Base-by-base conservation (phyloP, 176 grass and related monocot species). In the Musa schizocarpa region DNA sequence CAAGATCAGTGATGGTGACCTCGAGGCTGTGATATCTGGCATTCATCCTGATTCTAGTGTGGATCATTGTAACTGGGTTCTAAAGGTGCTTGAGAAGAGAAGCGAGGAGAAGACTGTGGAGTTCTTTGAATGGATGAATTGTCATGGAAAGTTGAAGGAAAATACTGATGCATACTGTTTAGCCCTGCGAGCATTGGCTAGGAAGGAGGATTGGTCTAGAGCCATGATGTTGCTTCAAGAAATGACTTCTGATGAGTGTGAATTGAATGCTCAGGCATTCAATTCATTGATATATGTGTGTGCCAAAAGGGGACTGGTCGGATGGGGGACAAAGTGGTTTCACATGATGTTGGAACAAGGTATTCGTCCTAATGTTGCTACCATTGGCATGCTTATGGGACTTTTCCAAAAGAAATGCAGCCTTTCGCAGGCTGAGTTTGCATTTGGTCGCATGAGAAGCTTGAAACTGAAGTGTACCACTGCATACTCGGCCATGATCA, bases 271-370 rank as follows among this genome's bases (percentile, higher is more conserved):
- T 81, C 84, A 67, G 72, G 78, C 83, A 29, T 98, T 87, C 72
- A 93, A 98, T 51, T 85, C 84, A 0, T 78, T 98, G 9, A 91
- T 98, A 67, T 98, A 90, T 89, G 83, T 91, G 26, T 98, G 94
- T 67, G 81, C 88, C 9, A 98, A 93, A 76, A 83, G 90, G 73
- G 89, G 82, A 54, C 85, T 91, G 80, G 79, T 66, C 82, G 63
- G 86, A 27, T 93, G 90, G 88, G 94, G 86, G 76, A 86, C 87
- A 17, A 98, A 89, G 79, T 98, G 94, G 94, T 91, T 90, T 67
- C 72, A 43, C 52, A 78, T 81, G 61, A 93, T 98, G 90, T 69
- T 93, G 81, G 80, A 87, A 54, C 84, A 80, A 71, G 72, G 68
- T 71, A 84, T 98, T 75, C 74, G 82, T 52, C 94, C 94, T 1